Evolutionary conservation across 257 asterid genomes (phyloP).

Genomic region (Eucommia ulmoides): DNA sequence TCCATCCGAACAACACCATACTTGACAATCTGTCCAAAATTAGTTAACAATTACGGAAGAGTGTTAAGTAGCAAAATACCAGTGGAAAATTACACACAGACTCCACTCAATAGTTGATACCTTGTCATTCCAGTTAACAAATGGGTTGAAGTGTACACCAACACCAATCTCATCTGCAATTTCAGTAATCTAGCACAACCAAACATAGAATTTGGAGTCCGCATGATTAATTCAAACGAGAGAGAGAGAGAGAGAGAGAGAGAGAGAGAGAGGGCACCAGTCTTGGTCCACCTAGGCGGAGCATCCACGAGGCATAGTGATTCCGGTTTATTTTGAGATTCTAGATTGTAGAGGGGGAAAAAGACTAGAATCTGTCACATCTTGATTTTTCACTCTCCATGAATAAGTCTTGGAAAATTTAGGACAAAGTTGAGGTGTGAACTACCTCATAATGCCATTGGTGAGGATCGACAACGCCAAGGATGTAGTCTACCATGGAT

Average conservation of each 20-base stretch:
- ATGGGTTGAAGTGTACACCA: conserved; percentile 85
- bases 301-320: conserved; percentile 84
- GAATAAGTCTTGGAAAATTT: background rate
- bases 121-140: conserved; percentile 42
- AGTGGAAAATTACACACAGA: too few species aligned
- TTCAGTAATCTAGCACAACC: conserved; percentile 31
- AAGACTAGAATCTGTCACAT: background rate
- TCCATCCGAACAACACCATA: conserved; percentile 67
- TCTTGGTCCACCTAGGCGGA: conserved; percentile 65
- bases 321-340: conserved; percentile 53
- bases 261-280: conserved; percentile 38
- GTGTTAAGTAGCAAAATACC: too few species aligned
- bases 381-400: too few species aligned
- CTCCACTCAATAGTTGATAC: conserved; percentile 17
- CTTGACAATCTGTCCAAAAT: conserved; percentile 49
- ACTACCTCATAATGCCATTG: conserved; percentile 75
- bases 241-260: conserved; percentile 7
- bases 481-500: conserved; percentile 76
- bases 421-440: background rate
- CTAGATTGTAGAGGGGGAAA: conserved; percentile 21
- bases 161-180: conserved; percentile 68
- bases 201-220: too few species aligned
- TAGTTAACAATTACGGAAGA: conserved; percentile 1
- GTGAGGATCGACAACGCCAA: conserved; percentile 77
- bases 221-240: conserved; percentile 3